Base-by-base conservation (phyloP, 768 basidiomycete genomes). In the Kwoniella shandongensis region DNA sequence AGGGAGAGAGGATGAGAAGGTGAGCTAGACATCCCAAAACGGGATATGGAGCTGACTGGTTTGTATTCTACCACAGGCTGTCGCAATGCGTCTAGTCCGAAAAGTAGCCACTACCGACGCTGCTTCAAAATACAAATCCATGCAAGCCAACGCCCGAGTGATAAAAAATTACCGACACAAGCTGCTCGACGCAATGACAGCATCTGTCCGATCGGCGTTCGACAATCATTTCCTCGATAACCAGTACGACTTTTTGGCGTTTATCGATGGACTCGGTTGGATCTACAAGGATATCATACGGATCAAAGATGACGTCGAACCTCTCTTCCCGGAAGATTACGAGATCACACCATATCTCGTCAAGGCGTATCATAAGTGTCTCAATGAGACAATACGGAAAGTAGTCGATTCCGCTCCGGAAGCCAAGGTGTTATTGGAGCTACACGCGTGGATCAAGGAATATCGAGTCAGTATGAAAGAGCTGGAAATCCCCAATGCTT, bases 391-490 rank as follows among this genome's bases (percentile, higher is more conserved):
- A 2, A 79, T 99, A 67, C 84, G 85, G 65, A 81, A 79, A 55
- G 83, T 93, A 35, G 80, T 89, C 23, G 81, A 80, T 3, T 81
- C 85, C 0, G 88, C 86, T 41, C 87, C 89, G 2, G 93, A 92
- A 53, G 94, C 96, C n/a, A 88, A 85, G 66, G 83, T 86, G 17
- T 81, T 98, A 25, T 83, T 99, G 2, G 82, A 85, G 22, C 82
- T 99, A 25, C 88, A 90, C 63, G 88, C 87, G 4, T 97, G 92
- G 91, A 81, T 96, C 49, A 98, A 97, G 78, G 88, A 97, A 72
- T 97, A 98, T 80, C 87, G 88, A 78, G 83, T 85, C 72, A 89
- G 85, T 69, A 97, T 97, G 92, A 91, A 90, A 76, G 92, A 97
- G 68, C 84, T 98, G 48, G 85, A 86, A 44, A 81, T 98, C 23